Conservation (phyloP, 768 basidiomycete genomes). For the Paxillus involutus region DNA sequence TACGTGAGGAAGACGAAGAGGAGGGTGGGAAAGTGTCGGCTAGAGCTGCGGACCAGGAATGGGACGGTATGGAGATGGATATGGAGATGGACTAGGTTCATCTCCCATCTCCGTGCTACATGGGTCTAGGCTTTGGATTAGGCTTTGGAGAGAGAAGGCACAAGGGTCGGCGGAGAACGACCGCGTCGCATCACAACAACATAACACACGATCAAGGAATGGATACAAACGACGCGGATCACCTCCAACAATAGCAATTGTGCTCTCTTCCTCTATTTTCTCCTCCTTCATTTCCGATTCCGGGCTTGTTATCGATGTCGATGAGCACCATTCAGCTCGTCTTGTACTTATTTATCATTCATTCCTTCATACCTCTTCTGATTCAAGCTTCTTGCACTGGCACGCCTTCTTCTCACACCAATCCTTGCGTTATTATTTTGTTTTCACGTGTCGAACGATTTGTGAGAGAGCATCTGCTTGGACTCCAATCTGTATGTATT, state of each 20-base stretch:
- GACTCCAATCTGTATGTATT: conserved; percentile 7
- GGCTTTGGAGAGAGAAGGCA: background rate
- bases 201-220: no score
- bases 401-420: background rate
- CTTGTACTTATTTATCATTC: conserved; percentile 1
- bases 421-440: background rate
- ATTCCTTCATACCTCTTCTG: background rate
- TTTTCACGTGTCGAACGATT: background rate
- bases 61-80: conserved; percentile 57
- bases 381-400: background rate
- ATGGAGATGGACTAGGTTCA: conserved; percentile 30
- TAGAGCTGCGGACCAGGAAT: conserved; percentile 23
- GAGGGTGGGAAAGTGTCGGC: conserved; percentile 26
- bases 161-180: background rate
- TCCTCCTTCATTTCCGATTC: background rate
- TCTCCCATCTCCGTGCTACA: background rate
- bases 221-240: background rate
- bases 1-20: conserved; percentile 49
- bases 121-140: background rate
- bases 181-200: background rate
- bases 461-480: background rate
- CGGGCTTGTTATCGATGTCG: background rate
- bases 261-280: background rate
- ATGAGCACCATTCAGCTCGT: background rate
- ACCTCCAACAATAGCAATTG: background rate